Evolutionary conservation across 176 grass and related monocot species (phyloP).

Genomic region (Hsuehochloa calcarea): DNA sequence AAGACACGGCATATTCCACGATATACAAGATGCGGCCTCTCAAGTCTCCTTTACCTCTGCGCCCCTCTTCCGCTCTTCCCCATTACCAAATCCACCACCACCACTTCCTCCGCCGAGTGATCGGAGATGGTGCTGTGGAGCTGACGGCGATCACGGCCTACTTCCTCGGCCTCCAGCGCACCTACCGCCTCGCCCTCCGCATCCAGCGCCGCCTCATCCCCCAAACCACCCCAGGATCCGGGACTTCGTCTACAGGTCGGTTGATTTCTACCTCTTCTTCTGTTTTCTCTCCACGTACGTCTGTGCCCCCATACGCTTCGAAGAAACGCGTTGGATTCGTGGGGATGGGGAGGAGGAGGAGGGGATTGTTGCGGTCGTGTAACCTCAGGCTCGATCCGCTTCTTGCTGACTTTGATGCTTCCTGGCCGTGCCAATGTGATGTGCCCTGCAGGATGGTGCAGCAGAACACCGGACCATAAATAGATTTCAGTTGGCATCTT

Average conservation of each 20-base stretch:
- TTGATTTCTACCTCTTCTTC: not conserved
- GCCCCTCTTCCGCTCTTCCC: not conserved
- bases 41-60: not conserved
- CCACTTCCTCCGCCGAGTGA: not conserved
- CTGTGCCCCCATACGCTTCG: not conserved
- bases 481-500: too few species aligned
- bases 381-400: too few species aligned
- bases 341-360: not conserved
- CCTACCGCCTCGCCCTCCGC: slow-evolving; percentile 79
- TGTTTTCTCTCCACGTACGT: not conserved
- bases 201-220: slow-evolving; percentile 80
- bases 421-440: too few species aligned
- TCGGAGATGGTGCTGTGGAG: slow-evolving; percentile 86
- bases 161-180: slow-evolving; percentile 80
- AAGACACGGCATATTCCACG: slow-evolving; percentile 17
- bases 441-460: too few species aligned
- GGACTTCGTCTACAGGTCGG: slow-evolving; percentile 63
- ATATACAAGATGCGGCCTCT: not conserved
- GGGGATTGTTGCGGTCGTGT: too few species aligned
- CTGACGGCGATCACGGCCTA: slow-evolving; percentile 90
- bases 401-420: too few species aligned
- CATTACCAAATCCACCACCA: not conserved
- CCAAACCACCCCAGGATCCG: slow-evolving; percentile 67
- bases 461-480: too few species aligned
- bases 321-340: not conserved